Base-by-base conservation (phyloP, 345 rosid species). In the Populus euphratica region DNA sequence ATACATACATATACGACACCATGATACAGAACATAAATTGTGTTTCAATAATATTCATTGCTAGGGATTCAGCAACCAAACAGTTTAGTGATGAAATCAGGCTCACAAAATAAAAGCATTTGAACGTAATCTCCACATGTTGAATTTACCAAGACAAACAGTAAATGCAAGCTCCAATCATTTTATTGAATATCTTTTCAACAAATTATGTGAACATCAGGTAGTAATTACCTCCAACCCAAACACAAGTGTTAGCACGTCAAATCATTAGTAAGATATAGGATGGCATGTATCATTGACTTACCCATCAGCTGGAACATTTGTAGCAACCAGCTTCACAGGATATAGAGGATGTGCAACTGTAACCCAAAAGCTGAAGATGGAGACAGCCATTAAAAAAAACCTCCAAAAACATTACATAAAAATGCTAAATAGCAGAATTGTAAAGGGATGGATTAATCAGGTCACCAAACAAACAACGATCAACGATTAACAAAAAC, bases 351-450 rank as follows among this genome's bases (percentile, higher is more conserved):
- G 97, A 81, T 92, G 90, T 12, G 86, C 86, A 78, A 89, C 70
- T n/a, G 94, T 74, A 78, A 86, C 84, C 93, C 86, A 92, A 82
- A 94, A 96, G 70, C 98, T 96, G 91, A 54, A 82, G n/a, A 84
- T 59, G 59, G 68, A 71, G 49, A 69, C 74, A 25, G 72, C 81
- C 16, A 56, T 70, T 61, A 47, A 14, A 66, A 70, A 8, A 59
- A 33, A 4, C 1, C 23, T 23, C 16, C 56, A 41, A 27, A 68
- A 33, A 62, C 23, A 18, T 13, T 35, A 9, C 38, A 68, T 25
- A 18, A 61, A 62, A 74, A 9, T 39, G 14, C 25, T 21, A 54
- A 8, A 47, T 27, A 20, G 43, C 35, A 1, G 44, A 63, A 44
- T 20, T 29, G 35, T 6, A 49, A 70, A 23, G 33, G 41, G 41